Evolutionary conservation across 108 stramenopile genomes (phyloP), one percentile per base, ranked within the genome.

Genomic region (Seminavis robusta): DNA sequence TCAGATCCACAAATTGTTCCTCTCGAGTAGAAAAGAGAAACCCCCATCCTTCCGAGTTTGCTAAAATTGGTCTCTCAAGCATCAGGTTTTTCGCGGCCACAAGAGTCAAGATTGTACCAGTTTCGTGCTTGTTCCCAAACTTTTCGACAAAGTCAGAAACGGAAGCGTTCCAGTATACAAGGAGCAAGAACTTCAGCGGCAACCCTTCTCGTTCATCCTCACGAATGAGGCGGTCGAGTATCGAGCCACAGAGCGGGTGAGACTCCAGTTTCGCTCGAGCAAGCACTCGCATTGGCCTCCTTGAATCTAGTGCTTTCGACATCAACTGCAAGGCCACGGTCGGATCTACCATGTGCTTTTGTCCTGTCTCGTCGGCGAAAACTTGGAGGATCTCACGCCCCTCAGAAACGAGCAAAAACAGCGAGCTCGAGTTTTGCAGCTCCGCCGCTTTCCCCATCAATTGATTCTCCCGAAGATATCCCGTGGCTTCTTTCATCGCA

Each of bases 131-230:
- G 32, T 7, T 4, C 11, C 8, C 44, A 24, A 20, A 40, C 3
- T 29, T 7, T 3, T 45, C 28, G n/a, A 70, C 61, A 21, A 77
- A 47, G 30, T 61, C 48, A 1, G 30, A 24, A 36, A 70, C 61
- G 0, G n/a, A 4, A 26, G 60, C 25, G 47, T 61, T 59, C 75
- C 75, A 77, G 5, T 52, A 25, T 33, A 47, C n/a, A 56, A 48
- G 62, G 6, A 65, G 16, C 53, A 66, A 34, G 7, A 47, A 24
- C 6, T 37, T 16, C 28, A 77, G 47, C 13, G 75, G 75, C 43
- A 33, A 61, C 11, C 64, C 65, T 50, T 61, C 56, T 23, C 6
- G 28, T 40, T 33, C 44, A 51, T 66, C 56, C 11, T 16, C 20
- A n/a, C 11, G 29, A 19, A 45, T 23, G 48, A 71, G 51, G 21